Base-by-base conservation (phyloP, 139 green algal species). In the Volvox africanus region DNA sequence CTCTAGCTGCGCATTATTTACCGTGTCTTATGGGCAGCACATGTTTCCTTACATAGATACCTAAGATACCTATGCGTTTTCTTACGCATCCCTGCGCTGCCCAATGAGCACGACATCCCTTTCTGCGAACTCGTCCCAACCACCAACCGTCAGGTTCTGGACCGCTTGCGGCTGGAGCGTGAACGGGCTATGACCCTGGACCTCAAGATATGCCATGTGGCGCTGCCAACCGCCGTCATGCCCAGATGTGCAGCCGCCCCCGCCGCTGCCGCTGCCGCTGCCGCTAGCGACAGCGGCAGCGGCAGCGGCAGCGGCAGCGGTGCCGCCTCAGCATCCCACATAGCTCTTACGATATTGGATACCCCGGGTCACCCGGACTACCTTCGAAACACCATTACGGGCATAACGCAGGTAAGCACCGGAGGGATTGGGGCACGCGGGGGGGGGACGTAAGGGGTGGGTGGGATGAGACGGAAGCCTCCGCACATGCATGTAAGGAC, bases 301-400 rank as follows among this genome's bases (percentile, higher is more conserved):
- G 44, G 44, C 44, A 55, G 44, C 44, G 44, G 44, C 44, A 55
- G 44, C 9, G 44, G 44, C 44, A 55, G 44, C 44, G 44, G 44
- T 55, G 44, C 5, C 65, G 21, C 65, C 65, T 73, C 65, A 18
- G 20, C 76, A 1, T 30, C 37, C 22, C 62, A 13, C 17, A 11
- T 82, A 44, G 93, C 92, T 22, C 94, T 96, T 93, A 99, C 97
- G 80, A 94, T 98, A 88, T 96, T 98, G 80, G 96, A 98, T 84
- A 96, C 96, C 61, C 96, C 96, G 28, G 96, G 97, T 80, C 97
- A 99, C 94, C 94, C 97, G 79, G 97, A 99, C 94, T 99, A 99
- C 95, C 98, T 99, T 91, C 98, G 98, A 94, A 99, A 99, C 95
- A 98, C 99, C 96, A 99, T 99, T 92, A 97, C 97, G 37, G 97